Evolutionary conservation across 148 eudicot species (phyloP).

Genomic region (Camellia sinensis): DNA sequence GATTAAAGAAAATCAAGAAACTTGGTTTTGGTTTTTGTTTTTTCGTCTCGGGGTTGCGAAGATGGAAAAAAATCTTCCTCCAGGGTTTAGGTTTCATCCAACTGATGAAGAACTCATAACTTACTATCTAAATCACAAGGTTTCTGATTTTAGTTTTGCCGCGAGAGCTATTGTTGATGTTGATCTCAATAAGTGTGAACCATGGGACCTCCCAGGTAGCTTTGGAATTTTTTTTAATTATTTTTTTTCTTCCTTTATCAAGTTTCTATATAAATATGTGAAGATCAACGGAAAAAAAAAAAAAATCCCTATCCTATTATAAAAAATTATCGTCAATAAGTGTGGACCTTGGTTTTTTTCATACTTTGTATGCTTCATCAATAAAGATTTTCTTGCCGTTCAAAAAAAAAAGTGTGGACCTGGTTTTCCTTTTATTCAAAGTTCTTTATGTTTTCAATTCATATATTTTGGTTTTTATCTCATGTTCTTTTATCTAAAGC

Average conservation of each 20-base stretch:
- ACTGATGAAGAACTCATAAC: conserved; percentile 82
- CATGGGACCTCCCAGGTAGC: conserved; percentile 91
- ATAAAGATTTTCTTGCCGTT: too few relatives aligned
- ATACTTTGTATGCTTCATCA: too few relatives aligned
- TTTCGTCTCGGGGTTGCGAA: not conserved
- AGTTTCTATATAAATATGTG: not conserved
- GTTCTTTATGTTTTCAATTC: too few relatives aligned
- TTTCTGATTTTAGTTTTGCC: conserved; percentile 60
- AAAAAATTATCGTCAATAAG: too few relatives aligned
- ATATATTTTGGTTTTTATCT: not conserved
- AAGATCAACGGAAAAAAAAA: too few relatives aligned
- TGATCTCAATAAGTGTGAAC: conserved; percentile 84
- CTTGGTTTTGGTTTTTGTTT: not conserved
- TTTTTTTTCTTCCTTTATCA: not conserved
- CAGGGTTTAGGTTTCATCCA: conserved; percentile 85
- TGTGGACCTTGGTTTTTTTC: too few relatives aligned
- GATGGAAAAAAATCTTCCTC: conserved; percentile 88
- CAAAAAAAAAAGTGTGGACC: too few relatives aligned
- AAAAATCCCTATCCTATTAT: too few relatives aligned
- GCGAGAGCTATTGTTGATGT: conserved; percentile 73
- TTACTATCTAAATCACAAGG: conserved; percentile 53
- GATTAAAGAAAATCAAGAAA: not conserved
- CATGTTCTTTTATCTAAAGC: not conserved
- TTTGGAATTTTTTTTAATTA: not conserved
- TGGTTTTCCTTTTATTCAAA: too few relatives aligned